A percentile compares a stretch with the other conserved stretches of the same genome.
phyloP scores from a whole-genome alignment of 306 rosid genomes.

The Vachellia pachyceras region DNA sequence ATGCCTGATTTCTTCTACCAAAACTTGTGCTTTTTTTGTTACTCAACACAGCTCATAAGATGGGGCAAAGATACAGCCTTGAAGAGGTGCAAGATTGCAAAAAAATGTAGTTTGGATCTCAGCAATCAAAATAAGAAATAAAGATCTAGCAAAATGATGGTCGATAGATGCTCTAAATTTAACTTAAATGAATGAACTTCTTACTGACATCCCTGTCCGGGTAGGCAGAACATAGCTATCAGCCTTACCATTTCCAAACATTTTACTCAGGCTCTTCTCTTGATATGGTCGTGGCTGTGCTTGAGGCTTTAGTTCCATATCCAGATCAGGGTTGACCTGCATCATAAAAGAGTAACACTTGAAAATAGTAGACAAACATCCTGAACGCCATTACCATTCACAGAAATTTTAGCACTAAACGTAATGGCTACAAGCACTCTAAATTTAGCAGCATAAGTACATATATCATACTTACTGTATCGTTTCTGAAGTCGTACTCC shows the following conservation, averaged over 20 bases:
- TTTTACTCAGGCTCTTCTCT: slow-evolving; percentile 97
- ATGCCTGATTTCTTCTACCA: not conserved
- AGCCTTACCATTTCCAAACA: slow-evolving; percentile 96
- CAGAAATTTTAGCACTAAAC: slow-evolving; percentile 22
- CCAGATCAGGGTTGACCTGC: slow-evolving; percentile 96
- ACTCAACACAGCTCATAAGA: not conserved
- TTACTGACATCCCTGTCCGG: slow-evolving; percentile 26
- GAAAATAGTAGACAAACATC: slow-evolving; percentile 6
- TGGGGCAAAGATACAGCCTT: slow-evolving; percentile 24
- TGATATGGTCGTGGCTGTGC: slow-evolving; percentile 99
- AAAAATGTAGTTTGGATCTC: slow-evolving; percentile 5
- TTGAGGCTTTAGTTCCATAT: slow-evolving; percentile 94
- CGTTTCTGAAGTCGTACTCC: slow-evolving; percentile 98
- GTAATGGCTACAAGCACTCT: slow-evolving; percentile 19
- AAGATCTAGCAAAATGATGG: slow-evolving; percentile 11
- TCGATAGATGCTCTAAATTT: slow-evolving; percentile 17
- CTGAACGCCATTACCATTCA: slow-evolving; percentile 34
- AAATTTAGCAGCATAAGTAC: slow-evolving; percentile 1
- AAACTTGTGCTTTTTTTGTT: slow-evolving; percentile 16
- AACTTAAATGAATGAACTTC: slow-evolving; percentile 22
- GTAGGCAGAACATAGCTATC: slow-evolving; percentile 15
- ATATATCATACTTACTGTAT: slow-evolving; percentile 70
- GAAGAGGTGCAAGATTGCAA: slow-evolving; percentile 19
- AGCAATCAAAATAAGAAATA: not conserved
- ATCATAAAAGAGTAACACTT: slow-evolving; percentile 36